phyloP scores from a whole-genome alignment of 176 grass and related monocot genomes.

The Tuctoria greenei region DNA sequence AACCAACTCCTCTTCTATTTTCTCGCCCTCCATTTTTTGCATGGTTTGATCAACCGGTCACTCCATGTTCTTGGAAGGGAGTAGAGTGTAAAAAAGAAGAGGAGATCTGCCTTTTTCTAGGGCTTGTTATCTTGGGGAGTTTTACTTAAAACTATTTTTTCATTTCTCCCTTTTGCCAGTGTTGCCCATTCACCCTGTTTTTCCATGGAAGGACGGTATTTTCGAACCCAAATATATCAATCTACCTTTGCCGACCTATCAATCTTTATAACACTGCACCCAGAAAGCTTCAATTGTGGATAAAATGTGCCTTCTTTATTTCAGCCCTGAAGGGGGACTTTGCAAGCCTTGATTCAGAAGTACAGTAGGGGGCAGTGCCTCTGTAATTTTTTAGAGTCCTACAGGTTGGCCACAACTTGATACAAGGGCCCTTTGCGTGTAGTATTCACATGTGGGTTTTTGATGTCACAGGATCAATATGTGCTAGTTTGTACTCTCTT shows the following conservation, averaged over 20 bases:
- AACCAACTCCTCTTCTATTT: constrained; percentile 10
- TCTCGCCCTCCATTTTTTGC: constrained; percentile 46
- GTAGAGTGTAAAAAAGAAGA: constrained; percentile 13
- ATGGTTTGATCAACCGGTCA: constrained; percentile 44
- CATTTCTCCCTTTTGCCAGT: no score
- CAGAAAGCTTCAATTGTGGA: constrained; percentile 45
- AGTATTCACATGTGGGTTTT: constrained; percentile 43
- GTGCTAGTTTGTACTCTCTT: constrained; percentile 39
- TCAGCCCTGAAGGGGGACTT: constrained; percentile 35
- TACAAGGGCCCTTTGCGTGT: constrained; percentile 39
- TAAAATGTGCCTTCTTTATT: constrained; percentile 58
- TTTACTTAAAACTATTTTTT: no score
- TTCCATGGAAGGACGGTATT: no score
- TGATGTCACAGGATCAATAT: constrained; percentile 49
- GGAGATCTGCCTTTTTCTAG: constrained; percentile 37
- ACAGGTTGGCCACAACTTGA: constrained; percentile 30
- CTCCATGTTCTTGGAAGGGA: constrained; percentile 51
- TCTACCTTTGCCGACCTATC: constrained; percentile 39
- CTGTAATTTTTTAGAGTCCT: constrained; percentile 38
- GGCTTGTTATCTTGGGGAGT: constrained; percentile 17
- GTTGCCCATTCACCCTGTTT: no score
- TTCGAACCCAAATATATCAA: constrained; percentile 5
- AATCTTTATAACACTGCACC: constrained; percentile 36
- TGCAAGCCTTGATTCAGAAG: constrained; percentile 57
- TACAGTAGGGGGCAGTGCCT: constrained; percentile 21